Percentiles rank a stretch among this genome's conserved stretches.
These are phyloP conservation scores for Torulaspora microellipsoides DNA, from an alignment of 805 yeast species.

Conservation along the genomic window DNA sequence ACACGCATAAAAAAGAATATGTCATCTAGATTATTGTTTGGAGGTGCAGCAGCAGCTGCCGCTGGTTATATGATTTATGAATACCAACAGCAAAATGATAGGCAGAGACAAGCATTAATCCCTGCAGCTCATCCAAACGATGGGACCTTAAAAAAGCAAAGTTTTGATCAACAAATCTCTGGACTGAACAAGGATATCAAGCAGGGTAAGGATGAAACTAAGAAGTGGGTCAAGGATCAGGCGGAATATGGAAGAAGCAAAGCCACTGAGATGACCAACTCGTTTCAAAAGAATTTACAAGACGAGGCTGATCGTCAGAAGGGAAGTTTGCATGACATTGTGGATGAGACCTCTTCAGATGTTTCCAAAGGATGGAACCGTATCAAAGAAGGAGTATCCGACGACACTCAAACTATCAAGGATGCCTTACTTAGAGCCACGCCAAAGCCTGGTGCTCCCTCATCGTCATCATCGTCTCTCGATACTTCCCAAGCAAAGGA, in stretches of 20 bases:
- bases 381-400: constrained; percentile 13
- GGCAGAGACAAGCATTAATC: constrained; percentile 16
- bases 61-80: constrained; percentile 27
- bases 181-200: constrained; percentile 6
- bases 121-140: constrained; percentile 7
- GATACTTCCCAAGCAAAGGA: not conserved
- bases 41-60: constrained; percentile 27
- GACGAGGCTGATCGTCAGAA: constrained; percentile 5
- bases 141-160: not conserved
- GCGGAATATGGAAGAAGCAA: constrained; percentile 7
- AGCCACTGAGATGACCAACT: constrained; percentile 9
- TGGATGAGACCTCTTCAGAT: constrained; percentile 6
- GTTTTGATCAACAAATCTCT: not conserved
- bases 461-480: not conserved
- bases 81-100: constrained; percentile 20
- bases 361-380: constrained; percentile 13
- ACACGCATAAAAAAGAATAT: constrained; percentile 5
- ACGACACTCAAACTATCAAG: constrained; percentile 12
- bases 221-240: constrained; percentile 12
- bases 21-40: constrained; percentile 25
- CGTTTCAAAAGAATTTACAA: constrained; percentile 6
- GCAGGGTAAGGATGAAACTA: constrained; percentile 8
- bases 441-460: constrained; percentile 1
- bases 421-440: constrained; percentile 13
- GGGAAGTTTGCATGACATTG: constrained; percentile 5